These are phyloP conservation scores for Acrocalymma vagum DNA, from an alignment of 2,329 filamentous ascomycete genomes.

Conservation along the genomic window DNA sequence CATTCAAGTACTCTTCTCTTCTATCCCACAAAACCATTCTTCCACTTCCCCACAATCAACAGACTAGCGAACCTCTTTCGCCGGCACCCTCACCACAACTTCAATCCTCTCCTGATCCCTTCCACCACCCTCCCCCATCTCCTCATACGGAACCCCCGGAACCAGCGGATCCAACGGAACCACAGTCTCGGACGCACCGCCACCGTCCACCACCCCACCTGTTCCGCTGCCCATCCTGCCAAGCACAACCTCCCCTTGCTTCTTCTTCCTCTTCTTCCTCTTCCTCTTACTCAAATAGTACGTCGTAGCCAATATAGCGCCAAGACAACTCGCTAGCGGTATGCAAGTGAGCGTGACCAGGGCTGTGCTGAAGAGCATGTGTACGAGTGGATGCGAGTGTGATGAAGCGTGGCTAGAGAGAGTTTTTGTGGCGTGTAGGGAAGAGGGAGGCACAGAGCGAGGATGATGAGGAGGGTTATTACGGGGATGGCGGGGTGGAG, in stretches of 20 bases:
- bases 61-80: too few species aligned
- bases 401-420: not conserved
- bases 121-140: too few species aligned
- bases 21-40: too few species aligned
- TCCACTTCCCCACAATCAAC: too few species aligned
- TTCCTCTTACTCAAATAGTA: constrained; percentile 7
- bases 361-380: constrained; percentile 4
- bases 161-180: not conserved
- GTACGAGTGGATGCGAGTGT: not conserved
- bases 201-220: not conserved
- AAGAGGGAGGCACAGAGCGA: constrained; percentile 5
- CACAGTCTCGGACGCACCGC: not conserved
- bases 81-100: too few species aligned
- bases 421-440: not conserved
- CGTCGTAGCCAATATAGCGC: not conserved
- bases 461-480: constrained; percentile 7
- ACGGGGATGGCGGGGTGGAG: constrained; percentile 1
- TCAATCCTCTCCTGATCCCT: too few species aligned
- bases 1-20: too few species aligned
- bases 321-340: constrained; percentile 5
- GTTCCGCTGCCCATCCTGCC: not conserved
- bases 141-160: not conserved
- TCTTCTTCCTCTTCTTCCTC: not conserved
- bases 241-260: not conserved
- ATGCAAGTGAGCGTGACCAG: constrained; percentile 7